These are phyloP conservation scores for Ceratocystis lukuohia DNA, from an alignment of 2,329 filamentous ascomycete species.

Conservation along the genomic window DNA sequence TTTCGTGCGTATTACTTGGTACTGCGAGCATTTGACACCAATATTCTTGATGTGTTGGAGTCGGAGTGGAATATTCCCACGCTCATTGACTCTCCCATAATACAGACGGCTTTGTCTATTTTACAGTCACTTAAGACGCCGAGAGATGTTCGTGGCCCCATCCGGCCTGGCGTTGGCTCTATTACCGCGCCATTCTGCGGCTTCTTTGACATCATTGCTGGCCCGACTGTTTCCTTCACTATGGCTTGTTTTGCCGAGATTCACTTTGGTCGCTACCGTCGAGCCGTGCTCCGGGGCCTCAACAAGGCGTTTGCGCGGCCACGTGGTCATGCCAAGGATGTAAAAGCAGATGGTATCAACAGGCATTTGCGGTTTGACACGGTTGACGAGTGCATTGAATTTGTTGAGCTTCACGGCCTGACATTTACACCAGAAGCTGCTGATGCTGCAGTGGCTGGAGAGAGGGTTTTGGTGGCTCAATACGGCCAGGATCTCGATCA, in stretches of 20 bases:
- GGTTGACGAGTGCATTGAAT: constrained; percentile 50
- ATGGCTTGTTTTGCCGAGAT: constrained; percentile 58
- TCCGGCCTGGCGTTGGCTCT: constrained; percentile 31
- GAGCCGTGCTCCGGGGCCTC: constrained; percentile 42
- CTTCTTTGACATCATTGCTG: constrained; percentile 48
- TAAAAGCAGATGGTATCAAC: constrained; percentile 44
- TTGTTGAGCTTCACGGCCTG: constrained; percentile 46
- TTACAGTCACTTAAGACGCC: constrained; percentile 48
- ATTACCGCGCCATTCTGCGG: constrained; percentile 31
- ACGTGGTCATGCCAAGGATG: constrained; percentile 44
- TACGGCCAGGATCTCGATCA: constrained; percentile 34
- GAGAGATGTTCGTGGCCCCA: constrained; percentile 42
- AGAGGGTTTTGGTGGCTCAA: constrained; percentile 22
- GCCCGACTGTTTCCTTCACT: constrained; percentile 47
- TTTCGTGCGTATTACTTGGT: constrained; percentile 53
- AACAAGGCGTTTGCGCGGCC: constrained; percentile 43
- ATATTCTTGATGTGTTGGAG: constrained; percentile 40
- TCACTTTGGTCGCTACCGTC: constrained; percentile 49
- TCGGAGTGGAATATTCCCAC: constrained; percentile 43
- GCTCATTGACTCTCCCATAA: constrained; percentile 41
- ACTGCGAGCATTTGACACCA: constrained; percentile 46
- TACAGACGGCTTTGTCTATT: constrained; percentile 49
- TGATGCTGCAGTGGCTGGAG: constrained; percentile 28
- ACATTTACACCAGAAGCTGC: constrained; percentile 33
- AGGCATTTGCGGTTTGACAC: constrained; percentile 52